phyloP scores from a whole-genome alignment of 768 basidiomycete genomes.

The Serendipita sp. region DNA sequence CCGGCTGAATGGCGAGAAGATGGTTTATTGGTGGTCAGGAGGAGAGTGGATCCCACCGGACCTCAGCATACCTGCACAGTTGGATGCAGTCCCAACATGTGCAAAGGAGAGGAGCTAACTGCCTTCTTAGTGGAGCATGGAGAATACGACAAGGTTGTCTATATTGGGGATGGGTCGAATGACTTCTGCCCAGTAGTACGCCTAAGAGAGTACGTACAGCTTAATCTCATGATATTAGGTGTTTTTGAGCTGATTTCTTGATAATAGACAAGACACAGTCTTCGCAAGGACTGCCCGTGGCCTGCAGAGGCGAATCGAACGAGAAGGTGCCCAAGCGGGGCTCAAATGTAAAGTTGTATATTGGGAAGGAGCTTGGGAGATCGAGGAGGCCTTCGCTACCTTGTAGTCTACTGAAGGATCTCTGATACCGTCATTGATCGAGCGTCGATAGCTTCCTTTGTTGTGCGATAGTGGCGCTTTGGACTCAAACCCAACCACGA shows the following conservation, averaged over 20 bases:
- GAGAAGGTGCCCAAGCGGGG: slow-evolving; percentile 46
- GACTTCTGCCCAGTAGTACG: slow-evolving; percentile 88
- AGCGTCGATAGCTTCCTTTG: no score
- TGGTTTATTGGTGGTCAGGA: slow-evolving; percentile 55
- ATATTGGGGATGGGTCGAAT: slow-evolving; percentile 87
- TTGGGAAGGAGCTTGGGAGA: slow-evolving; percentile 94
- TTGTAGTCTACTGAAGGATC: slow-evolving; percentile 14
- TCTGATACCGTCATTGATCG: no score
- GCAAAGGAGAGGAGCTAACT: slow-evolving; percentile 94
- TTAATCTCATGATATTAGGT: not conserved
- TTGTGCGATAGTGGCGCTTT: no score
- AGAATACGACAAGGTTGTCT: slow-evolving; percentile 61
- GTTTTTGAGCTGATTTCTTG: not conserved
- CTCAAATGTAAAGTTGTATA: slow-evolving; percentile 58
- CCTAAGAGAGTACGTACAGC: slow-evolving; percentile 42
- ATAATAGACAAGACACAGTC: slow-evolving; percentile 57
- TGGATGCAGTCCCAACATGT: slow-evolving; percentile 95
- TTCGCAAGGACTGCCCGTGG: slow-evolving; percentile 67
- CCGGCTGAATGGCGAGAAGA: slow-evolving; percentile 65
- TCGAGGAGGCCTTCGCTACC: slow-evolving; percentile 60
- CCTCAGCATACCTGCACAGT: slow-evolving; percentile 71
- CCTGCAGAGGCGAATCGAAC: slow-evolving; percentile 58
- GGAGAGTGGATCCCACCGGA: slow-evolving; percentile 57
- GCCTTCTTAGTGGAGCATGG: slow-evolving; percentile 52
- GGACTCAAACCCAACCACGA: not conserved